Conservation (phyloP, 2,329 filamentous ascomycete species). For the Samsoniella hepiali region DNA sequence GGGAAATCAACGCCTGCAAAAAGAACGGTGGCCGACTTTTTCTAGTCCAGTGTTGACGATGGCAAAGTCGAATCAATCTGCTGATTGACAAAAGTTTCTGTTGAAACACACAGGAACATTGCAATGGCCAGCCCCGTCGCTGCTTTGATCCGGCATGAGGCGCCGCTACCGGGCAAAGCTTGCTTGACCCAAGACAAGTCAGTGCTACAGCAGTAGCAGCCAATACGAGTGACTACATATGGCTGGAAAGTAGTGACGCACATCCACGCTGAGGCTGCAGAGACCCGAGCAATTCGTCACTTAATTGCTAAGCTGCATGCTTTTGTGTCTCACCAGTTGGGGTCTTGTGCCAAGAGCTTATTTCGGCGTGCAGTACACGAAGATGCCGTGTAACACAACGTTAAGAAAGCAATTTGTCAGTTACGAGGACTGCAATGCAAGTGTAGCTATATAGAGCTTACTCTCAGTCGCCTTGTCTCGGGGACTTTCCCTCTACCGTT, state of each 20-base stretch:
- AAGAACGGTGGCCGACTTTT: not conserved
- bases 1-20: no score
- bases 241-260: slow-evolving; percentile 9
- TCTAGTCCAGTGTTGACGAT: not conserved
- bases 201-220: not conserved
- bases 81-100: not conserved
- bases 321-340: not conserved
- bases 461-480: not conserved
- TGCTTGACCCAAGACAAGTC: not conserved
- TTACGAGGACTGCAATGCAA: not conserved
- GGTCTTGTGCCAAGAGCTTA: not conserved
- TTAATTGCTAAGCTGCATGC: not conserved
- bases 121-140: not conserved
- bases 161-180: not conserved
- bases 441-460: not conserved
- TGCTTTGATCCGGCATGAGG: not conserved
- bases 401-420: not conserved
- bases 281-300: not conserved
- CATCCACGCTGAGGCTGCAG: not conserved
- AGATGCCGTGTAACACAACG: not conserved
- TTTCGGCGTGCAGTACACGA: slow-evolving; percentile 15
- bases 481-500: not conserved
- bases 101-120: not conserved
- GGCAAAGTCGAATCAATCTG: not conserved
- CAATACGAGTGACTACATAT: not conserved